A percentile compares a stretch with the other conserved stretches of the same genome.
Conservation (phyloP, 1,284 basidiomycete species). For the Cutaneotrichosporon sp. region DNA sequence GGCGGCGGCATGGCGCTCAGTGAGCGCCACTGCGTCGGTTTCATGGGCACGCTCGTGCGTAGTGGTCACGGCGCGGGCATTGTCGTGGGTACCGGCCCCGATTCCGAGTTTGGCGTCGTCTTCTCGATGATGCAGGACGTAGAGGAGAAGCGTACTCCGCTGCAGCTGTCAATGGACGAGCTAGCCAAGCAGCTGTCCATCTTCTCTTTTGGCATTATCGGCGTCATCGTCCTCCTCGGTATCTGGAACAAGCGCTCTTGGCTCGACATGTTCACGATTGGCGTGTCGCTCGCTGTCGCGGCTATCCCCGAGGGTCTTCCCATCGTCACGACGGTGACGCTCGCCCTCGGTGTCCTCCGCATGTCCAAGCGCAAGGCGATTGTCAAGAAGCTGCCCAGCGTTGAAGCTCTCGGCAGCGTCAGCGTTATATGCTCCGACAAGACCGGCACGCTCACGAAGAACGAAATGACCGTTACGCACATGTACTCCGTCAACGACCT, state of each 20-base stretch:
- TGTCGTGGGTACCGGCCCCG: slow-evolving; percentile 81
- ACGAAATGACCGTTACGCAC: slow-evolving; percentile 90
- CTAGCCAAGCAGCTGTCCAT: slow-evolving; percentile 87
- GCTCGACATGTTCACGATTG: slow-evolving; percentile 99
- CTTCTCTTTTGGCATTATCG: slow-evolving; percentile 86
- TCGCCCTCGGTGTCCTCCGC: slow-evolving; percentile 85
- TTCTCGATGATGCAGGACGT: slow-evolving; percentile 99
- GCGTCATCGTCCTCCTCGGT: slow-evolving; percentile 86
- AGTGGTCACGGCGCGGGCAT: slow-evolving; percentile 84
- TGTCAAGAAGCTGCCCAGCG: slow-evolving; percentile 92
- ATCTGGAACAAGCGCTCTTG: slow-evolving; percentile 79
- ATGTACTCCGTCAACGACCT: slow-evolving; percentile 80
- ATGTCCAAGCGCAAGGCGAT: slow-evolving; percentile 95
- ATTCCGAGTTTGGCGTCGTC: slow-evolving; percentile 92
- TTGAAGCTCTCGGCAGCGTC: slow-evolving; percentile 88
- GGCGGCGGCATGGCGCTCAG: slow-evolving; percentile 63
- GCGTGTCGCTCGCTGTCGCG: slow-evolving; percentile 93
- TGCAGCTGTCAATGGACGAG: slow-evolving; percentile 95
- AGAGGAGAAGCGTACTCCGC: slow-evolving; percentile 85
- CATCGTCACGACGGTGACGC: slow-evolving; percentile 94
- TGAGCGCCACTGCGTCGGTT: slow-evolving; percentile 82
- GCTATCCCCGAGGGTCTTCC: slow-evolving; percentile 96
- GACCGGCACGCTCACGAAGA: slow-evolving; percentile 93
- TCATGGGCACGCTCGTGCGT: slow-evolving; percentile 96
- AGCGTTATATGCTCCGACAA: slow-evolving; percentile 97